Base-by-base conservation (phyloP, 805 yeast genomes). In the Wickerhamiella bombiphila region DNA sequence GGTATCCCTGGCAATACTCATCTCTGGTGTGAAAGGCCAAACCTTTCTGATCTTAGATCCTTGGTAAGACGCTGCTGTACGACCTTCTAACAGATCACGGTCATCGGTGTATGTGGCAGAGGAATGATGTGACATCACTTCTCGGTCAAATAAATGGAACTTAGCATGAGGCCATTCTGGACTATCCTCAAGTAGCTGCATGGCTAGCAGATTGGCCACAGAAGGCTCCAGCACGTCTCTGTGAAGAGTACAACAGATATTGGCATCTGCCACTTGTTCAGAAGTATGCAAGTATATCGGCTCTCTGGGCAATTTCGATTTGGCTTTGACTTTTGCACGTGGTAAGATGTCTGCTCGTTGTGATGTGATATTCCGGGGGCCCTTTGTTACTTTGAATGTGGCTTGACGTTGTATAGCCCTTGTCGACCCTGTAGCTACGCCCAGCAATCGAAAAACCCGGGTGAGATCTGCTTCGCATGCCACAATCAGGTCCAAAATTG, bases 111-210 rank as follows among this genome's bases (percentile, higher is more conserved):
- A 70, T 7, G 60, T 32, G 3, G 64, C 61, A 2, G 70, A 58
- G 4, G 58, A 52, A 50, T 76, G 83, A n/a, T 70, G 69, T 2
- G 86, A 72, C 5, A 49, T 51, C 36, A 81, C 78, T 36, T 62
- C 54, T 14, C 75, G 69, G 1, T 77, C 83, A 45, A 77, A 79
- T 7, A 80, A 58, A 40, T 69, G 65, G 50, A 80, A 80, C 44
- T 64, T 59, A 18, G 65, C 62, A 6, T 59, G 53, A 1, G 45
- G 47, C 58, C 73, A 72, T 0, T 45, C 39, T 1, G 58, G 47
- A 4, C 61, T 54, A 26, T 68, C 70, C 1, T 59, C 52, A 42
- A 69, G 40, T 11, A 76, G 56, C 15, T 61, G 58, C 9, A 49
- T 38, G 2, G 76, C 54, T 2, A 77, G 48, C 0, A 47, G 46